These are phyloP conservation scores for Neurospora discreta DNA, from an alignment of 495 filamentous ascomycete genomes.

Conservation along the genomic window DNA sequence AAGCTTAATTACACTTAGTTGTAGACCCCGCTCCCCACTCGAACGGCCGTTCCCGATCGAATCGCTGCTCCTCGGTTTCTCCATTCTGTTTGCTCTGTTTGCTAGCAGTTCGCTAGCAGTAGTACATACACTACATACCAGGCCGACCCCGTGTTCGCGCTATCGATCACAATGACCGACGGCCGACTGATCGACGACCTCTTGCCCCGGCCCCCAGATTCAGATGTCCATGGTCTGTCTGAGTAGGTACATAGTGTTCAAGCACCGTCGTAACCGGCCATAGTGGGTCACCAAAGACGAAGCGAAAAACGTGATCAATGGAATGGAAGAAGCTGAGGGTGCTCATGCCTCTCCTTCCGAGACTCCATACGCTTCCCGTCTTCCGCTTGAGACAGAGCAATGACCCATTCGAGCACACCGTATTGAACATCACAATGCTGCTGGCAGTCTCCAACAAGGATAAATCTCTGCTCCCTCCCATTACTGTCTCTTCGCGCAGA, in stretches of 20 bases:
- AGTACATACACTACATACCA: too few species aligned
- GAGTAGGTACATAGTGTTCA: neutral
- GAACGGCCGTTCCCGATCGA: neutral
- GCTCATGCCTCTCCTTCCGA: neutral
- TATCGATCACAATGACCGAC: slow-evolving; percentile 6
- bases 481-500: neutral
- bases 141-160: neutral
- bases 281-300: neutral
- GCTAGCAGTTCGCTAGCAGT: too few species aligned
- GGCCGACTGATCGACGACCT: neutral
- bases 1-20: neutral
- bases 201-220: neutral
- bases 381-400: neutral
- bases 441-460: neutral
- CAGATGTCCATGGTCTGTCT: neutral
- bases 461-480: neutral
- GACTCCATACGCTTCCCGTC: neutral
- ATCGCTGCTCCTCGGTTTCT: neutral
- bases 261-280: neutral
- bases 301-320: neutral
- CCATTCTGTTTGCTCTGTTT: neutral
- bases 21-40: neutral
- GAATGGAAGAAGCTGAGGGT: neutral
- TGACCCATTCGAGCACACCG: neutral
- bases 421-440: neutral